A percentile compares a stretch with the other conserved stretches of the same genome.
Conservation (phyloP, 345 rosid species). For the Gossypium arboreum region DNA sequence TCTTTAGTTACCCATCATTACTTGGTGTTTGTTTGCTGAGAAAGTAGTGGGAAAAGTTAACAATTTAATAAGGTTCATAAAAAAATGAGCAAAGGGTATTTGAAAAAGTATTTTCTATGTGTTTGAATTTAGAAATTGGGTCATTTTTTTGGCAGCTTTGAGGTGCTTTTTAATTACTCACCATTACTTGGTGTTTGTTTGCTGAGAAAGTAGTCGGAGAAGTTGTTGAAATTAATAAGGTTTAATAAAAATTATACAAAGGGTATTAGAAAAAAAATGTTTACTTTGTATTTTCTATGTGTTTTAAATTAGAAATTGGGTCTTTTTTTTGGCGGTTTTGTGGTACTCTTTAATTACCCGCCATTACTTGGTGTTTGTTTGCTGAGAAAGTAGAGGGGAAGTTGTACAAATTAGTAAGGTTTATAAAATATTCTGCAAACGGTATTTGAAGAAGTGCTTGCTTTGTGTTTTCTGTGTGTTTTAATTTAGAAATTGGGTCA, state of each 20-base stretch:
- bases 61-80: background rate
- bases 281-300: background rate
- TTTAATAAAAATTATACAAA: background rate
- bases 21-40: background rate
- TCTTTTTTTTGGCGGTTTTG: constrained; percentile 57
- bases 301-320: constrained; percentile 4
- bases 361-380: background rate
- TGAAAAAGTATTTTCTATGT: background rate
- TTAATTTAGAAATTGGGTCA: constrained; percentile 8
- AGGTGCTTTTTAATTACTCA: background rate
- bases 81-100: background rate
- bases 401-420: background rate
- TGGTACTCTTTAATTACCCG: background rate
- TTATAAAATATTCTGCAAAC: background rate
- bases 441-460: background rate
- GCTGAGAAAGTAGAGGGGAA: background rate
- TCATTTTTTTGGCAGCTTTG: constrained; percentile 57
- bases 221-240: background rate
- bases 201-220: background rate
- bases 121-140: constrained; percentile 2
- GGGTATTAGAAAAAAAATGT: background rate
- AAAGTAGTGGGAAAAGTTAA: background rate
- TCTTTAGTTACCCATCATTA: background rate
- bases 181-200: background rate
- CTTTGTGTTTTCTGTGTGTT: constrained; percentile 1